Evolutionary conservation across 1,139 yeast species (phyloP), one percentile per base, ranked within the genome.

Genomic region (Taiozyma sp.): DNA sequence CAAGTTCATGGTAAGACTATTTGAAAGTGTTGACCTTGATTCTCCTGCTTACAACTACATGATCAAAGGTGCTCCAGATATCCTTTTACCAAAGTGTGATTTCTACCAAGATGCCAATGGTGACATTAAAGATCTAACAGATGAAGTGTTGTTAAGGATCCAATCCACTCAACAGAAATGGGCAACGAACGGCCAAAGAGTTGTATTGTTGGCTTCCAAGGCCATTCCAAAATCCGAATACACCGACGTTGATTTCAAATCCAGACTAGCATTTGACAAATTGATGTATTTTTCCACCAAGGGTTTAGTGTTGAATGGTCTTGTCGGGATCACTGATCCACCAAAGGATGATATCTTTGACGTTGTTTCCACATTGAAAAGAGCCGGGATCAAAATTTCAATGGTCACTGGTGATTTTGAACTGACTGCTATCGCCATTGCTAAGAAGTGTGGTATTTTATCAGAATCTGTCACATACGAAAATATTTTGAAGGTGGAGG

Each of bases 331-430:
- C 43, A 71, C 73, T 45, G 83, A 79, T 58, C 83, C 83, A 13
- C 81, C 80, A 45, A 70, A 78, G 56, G 71, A 69, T 44, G 77
- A 70, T 34, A 72, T 76, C 45, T 69, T 67, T n/a, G 66, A 66
- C 9, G 77, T 75, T 16, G 69, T 77, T 46, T 52, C 60, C 4
- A 68, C 65, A 4, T 68, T 76, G 47, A 69, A 76, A 51, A 64
- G 62, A n/a, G 83, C 83, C 24, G 81, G 83, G 23, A 71, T 78
- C 46, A 75, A 75, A 48, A 66, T 76, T 27, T 70, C 74, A 23
- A 79, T 79, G 83, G 77, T 78, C 39, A 79, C 83, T 30, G 83
- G 83, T 49, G 84, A 79, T 60, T 77, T 72, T 57, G 78, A 74
- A 54, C 64, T 75, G 36, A 79, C 83, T n/a, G 84, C 81, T 7